A percentile compares a stretch with the other conserved stretches of the same genome.
Conservation (phyloP, 495 filamentous ascomycete genomes). For the Xylaria sp. region DNA sequence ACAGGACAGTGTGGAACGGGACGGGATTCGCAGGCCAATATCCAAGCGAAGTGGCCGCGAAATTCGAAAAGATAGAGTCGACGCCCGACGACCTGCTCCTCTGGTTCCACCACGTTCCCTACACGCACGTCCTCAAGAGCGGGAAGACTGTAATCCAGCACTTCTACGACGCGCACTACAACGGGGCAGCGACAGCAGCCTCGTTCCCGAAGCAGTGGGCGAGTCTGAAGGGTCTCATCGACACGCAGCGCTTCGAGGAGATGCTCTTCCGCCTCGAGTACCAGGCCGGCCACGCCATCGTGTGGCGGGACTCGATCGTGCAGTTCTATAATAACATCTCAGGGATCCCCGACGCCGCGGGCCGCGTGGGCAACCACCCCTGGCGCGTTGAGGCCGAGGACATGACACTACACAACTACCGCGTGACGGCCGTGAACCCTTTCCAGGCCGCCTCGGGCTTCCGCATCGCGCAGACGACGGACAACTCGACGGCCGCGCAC, state of each 20-base stretch:
- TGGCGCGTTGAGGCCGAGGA: slow-evolving; percentile 70
- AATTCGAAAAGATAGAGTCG: slow-evolving; percentile 66
- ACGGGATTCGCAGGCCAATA: slow-evolving; percentile 72
- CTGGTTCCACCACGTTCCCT: slow-evolving; percentile 80
- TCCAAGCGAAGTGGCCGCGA: slow-evolving; percentile 61
- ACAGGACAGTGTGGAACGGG: slow-evolving; percentile 70
- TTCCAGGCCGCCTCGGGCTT: slow-evolving; percentile 61
- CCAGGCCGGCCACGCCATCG: slow-evolving; percentile 72
- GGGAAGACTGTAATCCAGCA: slow-evolving; percentile 78
- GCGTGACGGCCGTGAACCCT: slow-evolving; percentile 55
- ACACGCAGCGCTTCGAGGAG: slow-evolving; percentile 66
- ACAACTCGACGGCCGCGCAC: slow-evolving; percentile 57
- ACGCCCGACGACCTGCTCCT: slow-evolving; percentile 74
- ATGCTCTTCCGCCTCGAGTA: slow-evolving; percentile 63
- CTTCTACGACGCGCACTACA: slow-evolving; percentile 76
- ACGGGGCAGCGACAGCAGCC: slow-evolving; percentile 64
- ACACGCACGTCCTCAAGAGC: slow-evolving; percentile 67
- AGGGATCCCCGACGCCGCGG: slow-evolving; percentile 59
- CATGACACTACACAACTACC: slow-evolving; percentile 65
- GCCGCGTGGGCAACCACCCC: slow-evolving; percentile 63
- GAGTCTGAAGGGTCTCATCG: slow-evolving; percentile 61
- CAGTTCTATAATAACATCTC: slow-evolving; percentile 68
- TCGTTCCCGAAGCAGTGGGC: slow-evolving; percentile 63
- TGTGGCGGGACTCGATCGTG: slow-evolving; percentile 72
- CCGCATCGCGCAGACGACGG: slow-evolving; percentile 38